These are phyloP conservation scores for Aspergillus transmontanensis DNA, from an alignment of 2,329 filamentous ascomycete species.

Conservation along the genomic window DNA sequence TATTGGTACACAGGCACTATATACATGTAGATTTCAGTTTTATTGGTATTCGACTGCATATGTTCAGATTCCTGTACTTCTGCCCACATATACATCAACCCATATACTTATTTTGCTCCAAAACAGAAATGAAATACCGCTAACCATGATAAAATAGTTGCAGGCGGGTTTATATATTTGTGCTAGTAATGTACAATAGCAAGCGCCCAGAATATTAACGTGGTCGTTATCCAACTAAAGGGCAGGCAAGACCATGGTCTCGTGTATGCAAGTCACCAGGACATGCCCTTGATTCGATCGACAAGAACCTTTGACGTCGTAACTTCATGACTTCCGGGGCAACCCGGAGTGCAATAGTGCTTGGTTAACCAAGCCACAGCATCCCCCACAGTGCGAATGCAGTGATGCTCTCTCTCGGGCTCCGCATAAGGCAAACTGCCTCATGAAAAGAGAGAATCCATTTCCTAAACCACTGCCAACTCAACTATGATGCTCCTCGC, in stretches of 20 bases:
- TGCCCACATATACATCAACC: no score
- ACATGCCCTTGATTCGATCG: neutral
- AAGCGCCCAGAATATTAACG: neutral
- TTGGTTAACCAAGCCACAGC: neutral
- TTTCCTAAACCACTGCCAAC: neutral
- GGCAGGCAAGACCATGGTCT: neutral
- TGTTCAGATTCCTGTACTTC: no score
- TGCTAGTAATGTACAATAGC: neutral
- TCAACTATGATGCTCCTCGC: neutral
- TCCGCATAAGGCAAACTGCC: no score
- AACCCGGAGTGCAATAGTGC: neutral
- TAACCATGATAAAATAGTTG: no score
- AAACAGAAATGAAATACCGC: no score
- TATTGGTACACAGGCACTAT: no score
- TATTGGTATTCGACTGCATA: no score
- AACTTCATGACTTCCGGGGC: neutral
- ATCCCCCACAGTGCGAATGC: neutral
- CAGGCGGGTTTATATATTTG: no score
- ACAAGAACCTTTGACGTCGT: neutral
- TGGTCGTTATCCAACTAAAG: neutral
- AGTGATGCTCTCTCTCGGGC: neutral
- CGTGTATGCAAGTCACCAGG: neutral
- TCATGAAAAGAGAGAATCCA: neutral
- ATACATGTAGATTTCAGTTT: no score
- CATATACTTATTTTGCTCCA: no score